Conservation (phyloP, 768 basidiomycete species). For the Boletus reticuloceps region DNA sequence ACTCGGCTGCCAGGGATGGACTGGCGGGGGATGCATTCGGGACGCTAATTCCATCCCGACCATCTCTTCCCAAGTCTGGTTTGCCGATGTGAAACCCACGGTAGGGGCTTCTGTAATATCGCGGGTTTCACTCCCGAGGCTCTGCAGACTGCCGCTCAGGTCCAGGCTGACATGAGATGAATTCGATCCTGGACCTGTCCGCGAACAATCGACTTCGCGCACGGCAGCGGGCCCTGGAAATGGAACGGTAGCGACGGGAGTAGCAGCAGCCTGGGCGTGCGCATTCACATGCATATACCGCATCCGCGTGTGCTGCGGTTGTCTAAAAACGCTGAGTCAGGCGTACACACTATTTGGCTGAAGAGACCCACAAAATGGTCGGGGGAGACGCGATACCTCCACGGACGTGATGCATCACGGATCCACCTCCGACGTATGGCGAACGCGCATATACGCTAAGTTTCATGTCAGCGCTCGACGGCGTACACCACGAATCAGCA, state of each 20-base stretch:
- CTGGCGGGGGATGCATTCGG: not conserved
- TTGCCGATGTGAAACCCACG: not conserved
- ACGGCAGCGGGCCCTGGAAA: too few species aligned
- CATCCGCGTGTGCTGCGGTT: not conserved
- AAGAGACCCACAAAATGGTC: not conserved
- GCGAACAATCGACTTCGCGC: not conserved
- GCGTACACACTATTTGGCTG: not conserved
- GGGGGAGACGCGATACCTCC: not conserved
- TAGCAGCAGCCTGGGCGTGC: not conserved
- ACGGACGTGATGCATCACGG: not conserved
- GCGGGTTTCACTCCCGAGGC: not conserved
- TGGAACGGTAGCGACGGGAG: too few species aligned
- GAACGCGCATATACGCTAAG: not conserved
- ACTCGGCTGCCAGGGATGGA: not conserved
- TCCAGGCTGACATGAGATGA: not conserved
- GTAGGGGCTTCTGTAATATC: not conserved
- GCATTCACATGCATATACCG: not conserved
- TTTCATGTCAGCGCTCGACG: not conserved
- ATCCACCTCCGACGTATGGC: not conserved
- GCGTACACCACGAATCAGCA: not conserved
- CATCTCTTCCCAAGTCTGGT: constrained; percentile 10
- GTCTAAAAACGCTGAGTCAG: constrained; percentile 4
- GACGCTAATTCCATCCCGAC: not conserved
- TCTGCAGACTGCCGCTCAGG: not conserved
- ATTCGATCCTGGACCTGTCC: not conserved